Conservation (phyloP, 345 rosid genomes). For the Melaleuca quinquenervia region DNA sequence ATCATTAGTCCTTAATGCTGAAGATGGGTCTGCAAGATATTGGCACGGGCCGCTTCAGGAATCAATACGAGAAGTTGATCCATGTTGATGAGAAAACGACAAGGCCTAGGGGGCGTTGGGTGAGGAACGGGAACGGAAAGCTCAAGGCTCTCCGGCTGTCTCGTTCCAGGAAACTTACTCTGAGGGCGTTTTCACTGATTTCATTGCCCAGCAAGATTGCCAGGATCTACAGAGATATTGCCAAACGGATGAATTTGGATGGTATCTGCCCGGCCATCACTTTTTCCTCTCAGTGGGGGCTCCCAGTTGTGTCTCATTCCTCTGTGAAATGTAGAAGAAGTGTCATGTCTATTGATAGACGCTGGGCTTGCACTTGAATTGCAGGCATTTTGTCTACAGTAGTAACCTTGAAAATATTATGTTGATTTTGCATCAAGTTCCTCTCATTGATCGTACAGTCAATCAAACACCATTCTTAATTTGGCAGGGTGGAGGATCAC, state of each 20-base stretch:
- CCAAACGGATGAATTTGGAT: conserved; percentile 33
- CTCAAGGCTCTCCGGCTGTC: conserved; percentile 42
- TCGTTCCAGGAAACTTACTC: conserved; percentile 40
- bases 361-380: neutral
- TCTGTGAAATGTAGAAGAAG: conserved; percentile 6
- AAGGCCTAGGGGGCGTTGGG: conserved; percentile 21
- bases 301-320: conserved; percentile 41
- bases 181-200: conserved; percentile 26
- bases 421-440: neutral
- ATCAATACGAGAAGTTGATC: conserved; percentile 30
- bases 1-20: neutral
- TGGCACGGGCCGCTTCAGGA: neutral
- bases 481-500: neutral
- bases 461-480: neutral
- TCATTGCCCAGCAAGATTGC: conserved; percentile 13
- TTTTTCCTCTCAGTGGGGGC: conserved; percentile 61
- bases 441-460: neutral
- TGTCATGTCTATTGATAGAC: neutral
- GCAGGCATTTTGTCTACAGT: neutral
- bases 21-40: conserved; percentile 14
- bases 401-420: neutral
- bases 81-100: conserved; percentile 1
- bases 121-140: conserved; percentile 35
- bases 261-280: conserved; percentile 39
- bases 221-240: conserved; percentile 30